phyloP scores from a whole-genome alignment of 805 yeast genomes.

The Danielia reshetovae region DNA sequence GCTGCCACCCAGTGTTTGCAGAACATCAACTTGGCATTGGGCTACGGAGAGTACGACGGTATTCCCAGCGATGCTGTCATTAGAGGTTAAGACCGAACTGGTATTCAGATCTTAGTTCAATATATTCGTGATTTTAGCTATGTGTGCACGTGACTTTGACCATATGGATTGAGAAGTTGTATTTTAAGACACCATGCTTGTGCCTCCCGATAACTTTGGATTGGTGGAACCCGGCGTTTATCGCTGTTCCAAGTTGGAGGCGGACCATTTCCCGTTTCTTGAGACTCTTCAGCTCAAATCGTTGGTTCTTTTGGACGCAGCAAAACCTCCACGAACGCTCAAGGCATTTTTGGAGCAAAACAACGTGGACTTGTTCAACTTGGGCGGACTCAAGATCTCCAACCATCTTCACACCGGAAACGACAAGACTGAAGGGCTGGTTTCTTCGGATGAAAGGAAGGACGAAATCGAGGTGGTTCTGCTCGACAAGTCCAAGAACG shows the following conservation, averaged over 20 bases:
- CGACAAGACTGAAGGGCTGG: constrained; percentile 3
- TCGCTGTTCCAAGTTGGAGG: constrained; percentile 75
- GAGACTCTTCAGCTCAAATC: constrained; percentile 67
- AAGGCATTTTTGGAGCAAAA: constrained; percentile 59
- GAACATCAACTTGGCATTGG: constrained; percentile 85
- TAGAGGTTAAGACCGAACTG: constrained; percentile 1
- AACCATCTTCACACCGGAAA: constrained; percentile 28
- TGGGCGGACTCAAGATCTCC: constrained; percentile 41
- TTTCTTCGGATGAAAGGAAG: background rate
- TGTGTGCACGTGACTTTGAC: too few species aligned
- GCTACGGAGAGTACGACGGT: constrained; percentile 92
- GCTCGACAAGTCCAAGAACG: constrained; percentile 32
- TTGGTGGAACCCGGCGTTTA: constrained; percentile 82
- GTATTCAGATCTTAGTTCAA: too few species aligned
- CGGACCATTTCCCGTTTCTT: constrained; percentile 72
- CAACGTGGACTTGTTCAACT: constrained; percentile 47
- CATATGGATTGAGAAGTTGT: too few species aligned
- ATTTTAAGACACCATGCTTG: constrained; percentile 71
- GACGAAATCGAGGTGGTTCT: constrained; percentile 21
- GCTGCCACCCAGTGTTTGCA: constrained; percentile 99
- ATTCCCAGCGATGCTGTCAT: constrained; percentile 64
- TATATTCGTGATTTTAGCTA: too few species aligned
- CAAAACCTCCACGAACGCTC: constrained; percentile 72
- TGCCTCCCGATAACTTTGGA: constrained; percentile 92
- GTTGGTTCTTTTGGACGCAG: constrained; percentile 76